Evolutionary conservation across 192 early-diverging fungal species (phyloP).

Genomic region (Entomortierella parvispora): DNA sequence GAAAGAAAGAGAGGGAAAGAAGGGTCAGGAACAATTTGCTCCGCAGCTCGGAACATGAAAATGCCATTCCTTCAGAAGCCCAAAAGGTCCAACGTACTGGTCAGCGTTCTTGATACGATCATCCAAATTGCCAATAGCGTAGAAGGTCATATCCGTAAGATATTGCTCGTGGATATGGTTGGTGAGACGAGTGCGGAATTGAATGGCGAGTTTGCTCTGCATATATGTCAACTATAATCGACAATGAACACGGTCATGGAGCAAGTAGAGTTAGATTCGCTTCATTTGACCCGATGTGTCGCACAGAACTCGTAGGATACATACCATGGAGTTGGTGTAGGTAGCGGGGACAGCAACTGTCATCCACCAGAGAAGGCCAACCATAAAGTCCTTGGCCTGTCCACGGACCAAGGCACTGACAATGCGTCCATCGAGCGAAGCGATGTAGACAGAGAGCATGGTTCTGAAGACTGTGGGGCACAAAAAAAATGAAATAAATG

Average conservation of each 20-base stretch:
- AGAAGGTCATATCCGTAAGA: conserved; percentile 91
- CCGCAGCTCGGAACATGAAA: background rate
- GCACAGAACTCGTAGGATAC: background rate
- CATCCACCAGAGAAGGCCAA: conserved; percentile 92
- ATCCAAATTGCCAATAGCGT: conserved; percentile 92
- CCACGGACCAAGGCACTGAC: conserved; percentile 82
- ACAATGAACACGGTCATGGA: background rate
- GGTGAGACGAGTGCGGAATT: conserved; percentile 89
- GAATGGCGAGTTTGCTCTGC: conserved; percentile 80
- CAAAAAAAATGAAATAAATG: background rate
- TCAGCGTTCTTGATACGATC: conserved; percentile 92
- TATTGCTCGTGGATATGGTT: conserved; percentile 89
- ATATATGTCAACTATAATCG: conserved; percentile 70
- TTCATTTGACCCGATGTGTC: background rate
- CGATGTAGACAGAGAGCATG: conserved; percentile 90
- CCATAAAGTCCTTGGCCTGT: conserved; percentile 82
- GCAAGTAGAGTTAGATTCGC: background rate
- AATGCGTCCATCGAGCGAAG: conserved; percentile 86
- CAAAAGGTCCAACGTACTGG: conserved; percentile 63
- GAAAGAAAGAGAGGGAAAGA: background rate
- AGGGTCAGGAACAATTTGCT: no score
- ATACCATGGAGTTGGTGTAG: conserved; percentile 94
- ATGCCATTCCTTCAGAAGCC: background rate
- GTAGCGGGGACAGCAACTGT: conserved; percentile 93
- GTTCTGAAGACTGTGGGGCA: conserved; percentile 80